A percentile compares a stretch with the other conserved stretches of the same genome.
These are phyloP conservation scores for Cymodocea nodosa DNA, from an alignment of 116 monocot species.

Conservation along the genomic window DNA sequence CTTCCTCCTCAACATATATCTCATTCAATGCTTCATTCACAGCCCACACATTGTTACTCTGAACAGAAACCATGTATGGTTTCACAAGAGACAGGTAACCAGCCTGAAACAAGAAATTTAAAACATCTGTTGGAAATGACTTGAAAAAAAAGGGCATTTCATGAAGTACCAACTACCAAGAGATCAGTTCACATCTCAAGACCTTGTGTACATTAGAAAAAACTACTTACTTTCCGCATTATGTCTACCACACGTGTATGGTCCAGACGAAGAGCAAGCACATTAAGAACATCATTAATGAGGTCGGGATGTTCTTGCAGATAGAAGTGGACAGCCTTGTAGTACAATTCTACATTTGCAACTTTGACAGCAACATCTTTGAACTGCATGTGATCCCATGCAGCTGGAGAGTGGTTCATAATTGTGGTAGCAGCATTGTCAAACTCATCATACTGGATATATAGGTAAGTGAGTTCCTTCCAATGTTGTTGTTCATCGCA, in stretches of 20 bases:
- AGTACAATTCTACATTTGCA: conserved; percentile 98
- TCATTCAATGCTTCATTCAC: conserved; percentile 95
- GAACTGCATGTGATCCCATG: conserved; percentile 97
- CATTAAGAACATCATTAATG: conserved; percentile 88
- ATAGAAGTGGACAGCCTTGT: conserved; percentile 99
- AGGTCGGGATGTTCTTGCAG: conserved; percentile 72
- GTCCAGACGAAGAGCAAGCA: conserved; percentile 89
- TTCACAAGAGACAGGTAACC: conserved; percentile 85
- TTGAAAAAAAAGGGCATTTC: neutral
- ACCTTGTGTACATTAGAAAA: neutral
- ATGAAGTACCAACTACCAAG: neutral
- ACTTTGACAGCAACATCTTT: conserved; percentile 90
- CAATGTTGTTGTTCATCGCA: conserved; percentile 97
- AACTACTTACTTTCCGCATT: conserved; percentile 68
- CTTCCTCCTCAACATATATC: conserved; percentile 97
- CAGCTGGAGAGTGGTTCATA: conserved; percentile 66
- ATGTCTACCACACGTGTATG: conserved; percentile 99
- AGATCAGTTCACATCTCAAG: neutral
- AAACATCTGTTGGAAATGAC: neutral
- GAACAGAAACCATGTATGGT: conserved; percentile 99
- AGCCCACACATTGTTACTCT: conserved; percentile 83
- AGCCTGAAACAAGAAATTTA: conserved; percentile 41
- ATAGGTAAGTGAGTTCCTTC: conserved; percentile 91
- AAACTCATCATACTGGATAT: conserved; percentile 93
- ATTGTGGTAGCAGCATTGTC: conserved; percentile 96